Percentiles rank a stretch among this genome's conserved stretches.
Evolutionary conservation across 768 basidiomycete species (phyloP).

Genomic region (Pulveroboletus sp.): DNA sequence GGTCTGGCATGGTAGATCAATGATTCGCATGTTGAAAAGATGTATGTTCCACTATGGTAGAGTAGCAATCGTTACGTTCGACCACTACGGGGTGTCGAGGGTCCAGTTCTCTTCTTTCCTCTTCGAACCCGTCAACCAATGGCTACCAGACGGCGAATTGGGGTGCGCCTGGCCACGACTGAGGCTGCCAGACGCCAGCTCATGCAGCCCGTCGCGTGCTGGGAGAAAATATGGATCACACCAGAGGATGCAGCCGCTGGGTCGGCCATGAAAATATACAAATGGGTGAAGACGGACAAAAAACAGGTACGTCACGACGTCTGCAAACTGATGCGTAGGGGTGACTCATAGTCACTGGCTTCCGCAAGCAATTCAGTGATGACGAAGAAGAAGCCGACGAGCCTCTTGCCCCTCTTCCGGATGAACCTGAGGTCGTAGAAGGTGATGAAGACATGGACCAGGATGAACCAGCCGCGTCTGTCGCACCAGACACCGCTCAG

Average conservation of each 20-base stretch:
- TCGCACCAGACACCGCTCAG: constrained; percentile 38
- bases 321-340: background rate
- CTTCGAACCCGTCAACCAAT: constrained; percentile 33
- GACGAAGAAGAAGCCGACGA: constrained; percentile 78
- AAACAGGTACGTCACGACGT: constrained; percentile 51
- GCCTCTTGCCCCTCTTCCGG: constrained; percentile 74
- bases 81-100: constrained; percentile 13
- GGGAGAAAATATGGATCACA: constrained; percentile 74
- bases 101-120: constrained; percentile 6
- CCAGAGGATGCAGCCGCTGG: constrained; percentile 53
- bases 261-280: constrained; percentile 61
- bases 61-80: too few species aligned
- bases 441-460: constrained; percentile 73
- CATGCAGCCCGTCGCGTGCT: constrained; percentile 87
- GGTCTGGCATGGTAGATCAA: background rate
- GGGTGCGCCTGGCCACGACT: constrained; percentile 69
- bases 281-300: constrained; percentile 80
- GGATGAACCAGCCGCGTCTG: constrained; percentile 49
- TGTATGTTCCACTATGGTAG: too few species aligned
- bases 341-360: constrained; percentile 3
- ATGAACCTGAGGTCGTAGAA: constrained; percentile 72
- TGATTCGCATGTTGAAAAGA: background rate
- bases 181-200: constrained; percentile 79
- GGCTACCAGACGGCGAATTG: constrained; percentile 73
- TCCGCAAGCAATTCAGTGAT: constrained; percentile 76